These are phyloP conservation scores for Platanthera zijinensis DNA, from an alignment of 106 monocot species.

Conservation along the genomic window DNA sequence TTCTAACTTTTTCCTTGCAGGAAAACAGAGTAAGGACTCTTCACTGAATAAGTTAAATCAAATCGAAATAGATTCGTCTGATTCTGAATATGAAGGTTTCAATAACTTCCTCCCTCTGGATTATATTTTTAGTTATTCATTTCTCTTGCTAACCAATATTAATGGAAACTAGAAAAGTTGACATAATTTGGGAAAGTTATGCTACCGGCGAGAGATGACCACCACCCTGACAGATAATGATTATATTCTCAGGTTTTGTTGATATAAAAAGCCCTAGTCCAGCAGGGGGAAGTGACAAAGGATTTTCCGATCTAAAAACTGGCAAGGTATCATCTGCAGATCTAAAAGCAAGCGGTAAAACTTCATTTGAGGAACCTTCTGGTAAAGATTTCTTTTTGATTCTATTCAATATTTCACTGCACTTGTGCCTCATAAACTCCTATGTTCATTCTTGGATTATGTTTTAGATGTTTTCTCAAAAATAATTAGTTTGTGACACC, in stretches of 20 bases:
- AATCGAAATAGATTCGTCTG: slow-evolving; percentile 20
- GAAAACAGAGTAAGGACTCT: slow-evolving; percentile 4
- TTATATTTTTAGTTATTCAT: background rate
- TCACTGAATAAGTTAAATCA: background rate
- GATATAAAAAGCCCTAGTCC: slow-evolving; percentile 15
- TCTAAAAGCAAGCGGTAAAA: slow-evolving; percentile 26
- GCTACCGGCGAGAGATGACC: background rate
- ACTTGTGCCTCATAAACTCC: background rate
- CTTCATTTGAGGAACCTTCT: slow-evolving; percentile 9
- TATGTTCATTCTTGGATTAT: background rate
- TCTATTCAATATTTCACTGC: background rate
- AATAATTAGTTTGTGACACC: too few relatives aligned
- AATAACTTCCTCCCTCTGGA: background rate
- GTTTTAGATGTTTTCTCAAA: background rate
- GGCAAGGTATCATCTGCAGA: slow-evolving; percentile 17
- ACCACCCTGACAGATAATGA: background rate
- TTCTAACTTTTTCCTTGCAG: slow-evolving; percentile 11
- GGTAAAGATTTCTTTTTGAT: slow-evolving; percentile 21
- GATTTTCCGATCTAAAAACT: slow-evolving; percentile 21
- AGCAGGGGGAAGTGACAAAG: slow-evolving; percentile 23
- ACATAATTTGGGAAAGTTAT: background rate
- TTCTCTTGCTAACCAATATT: background rate
- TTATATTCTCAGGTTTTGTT: slow-evolving; percentile 31
- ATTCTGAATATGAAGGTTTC: slow-evolving; percentile 38
- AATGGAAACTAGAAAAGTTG: background rate